Evolutionary conservation across 1,284 basidiomycete genomes (phyloP).

Genomic region (Fistulinella cinereoalba): DNA sequence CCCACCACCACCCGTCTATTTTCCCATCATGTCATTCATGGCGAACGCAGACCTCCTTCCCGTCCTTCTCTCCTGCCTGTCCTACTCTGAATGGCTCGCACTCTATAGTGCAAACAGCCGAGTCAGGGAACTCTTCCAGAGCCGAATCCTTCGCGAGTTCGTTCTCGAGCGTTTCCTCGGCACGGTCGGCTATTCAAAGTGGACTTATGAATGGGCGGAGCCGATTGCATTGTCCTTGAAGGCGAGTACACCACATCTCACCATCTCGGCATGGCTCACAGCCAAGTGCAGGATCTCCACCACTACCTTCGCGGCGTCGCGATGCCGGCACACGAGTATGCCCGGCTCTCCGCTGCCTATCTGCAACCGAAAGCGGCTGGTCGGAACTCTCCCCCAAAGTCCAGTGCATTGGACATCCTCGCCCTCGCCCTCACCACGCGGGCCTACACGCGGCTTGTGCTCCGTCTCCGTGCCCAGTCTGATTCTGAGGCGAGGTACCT

Average conservation of each 20-base stretch:
- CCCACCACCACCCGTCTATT: conserved; percentile 41
- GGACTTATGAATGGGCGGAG: conserved; percentile 58
- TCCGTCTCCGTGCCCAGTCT: conserved; percentile 71
- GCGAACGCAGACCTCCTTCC: conserved; percentile 48
- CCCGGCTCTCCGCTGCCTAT: conserved; percentile 53
- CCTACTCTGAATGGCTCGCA: conserved; percentile 65
- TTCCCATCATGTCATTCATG: conserved; percentile 54
- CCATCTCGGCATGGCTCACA: conserved; percentile 1
- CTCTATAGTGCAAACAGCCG: conserved; percentile 54
- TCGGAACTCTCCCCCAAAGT: conserved; percentile 21
- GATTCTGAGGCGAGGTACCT: conserved; percentile 46
- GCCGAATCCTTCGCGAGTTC: conserved; percentile 54
- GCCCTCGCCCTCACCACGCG: conserved; percentile 57
- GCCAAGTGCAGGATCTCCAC: conserved; percentile 56
- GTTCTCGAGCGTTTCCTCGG: conserved; percentile 64
- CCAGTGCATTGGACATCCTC: conserved; percentile 38
- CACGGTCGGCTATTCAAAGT: conserved; percentile 67
- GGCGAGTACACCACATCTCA: conserved; percentile 36
- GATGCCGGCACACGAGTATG: conserved; percentile 68
- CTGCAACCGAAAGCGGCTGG: conserved; percentile 44
- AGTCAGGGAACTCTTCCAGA: conserved; percentile 48
- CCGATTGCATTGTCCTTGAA: conserved; percentile 58
- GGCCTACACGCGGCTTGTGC: conserved; percentile 70
- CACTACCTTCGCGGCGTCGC: conserved; percentile 76
- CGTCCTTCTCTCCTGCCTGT: conserved; percentile 52